These are phyloP conservation scores for Setaria viridis DNA, from an alignment of 202 grass and related monocot species.

Conservation along the genomic window DNA sequence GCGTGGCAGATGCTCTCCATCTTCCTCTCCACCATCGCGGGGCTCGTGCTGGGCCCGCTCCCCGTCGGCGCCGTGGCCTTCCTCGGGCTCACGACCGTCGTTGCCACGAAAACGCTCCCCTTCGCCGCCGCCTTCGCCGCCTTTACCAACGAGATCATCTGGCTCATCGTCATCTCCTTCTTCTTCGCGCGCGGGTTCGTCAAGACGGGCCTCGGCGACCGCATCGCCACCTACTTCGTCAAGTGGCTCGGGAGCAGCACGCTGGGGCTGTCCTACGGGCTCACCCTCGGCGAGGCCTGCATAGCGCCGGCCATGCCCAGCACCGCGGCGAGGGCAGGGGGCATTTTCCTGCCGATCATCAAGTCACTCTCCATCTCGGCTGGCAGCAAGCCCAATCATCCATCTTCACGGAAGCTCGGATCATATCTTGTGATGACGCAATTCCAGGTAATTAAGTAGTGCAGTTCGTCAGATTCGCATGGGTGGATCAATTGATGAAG, in stretches of 20 bases:
- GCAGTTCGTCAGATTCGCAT: background rate
- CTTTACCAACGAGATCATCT: constrained; percentile 96
- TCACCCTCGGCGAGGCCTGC: constrained; percentile 90
- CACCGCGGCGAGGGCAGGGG: constrained; percentile 89
- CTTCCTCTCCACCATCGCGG: constrained; percentile 88
- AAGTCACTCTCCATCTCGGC: constrained; percentile 76
- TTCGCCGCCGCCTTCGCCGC: constrained; percentile 80
- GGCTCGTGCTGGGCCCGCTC: constrained; percentile 84
- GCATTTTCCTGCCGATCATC: constrained; percentile 91
- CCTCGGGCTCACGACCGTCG: constrained; percentile 75
- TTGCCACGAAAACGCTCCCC: constrained; percentile 75
- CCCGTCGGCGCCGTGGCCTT: constrained; percentile 95
- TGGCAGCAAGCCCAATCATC: constrained; percentile 74
- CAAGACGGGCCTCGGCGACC: constrained; percentile 91
- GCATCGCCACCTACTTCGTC: constrained; percentile 94
- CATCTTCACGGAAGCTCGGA: constrained; percentile 78
- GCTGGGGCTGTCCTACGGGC: constrained; percentile 86
- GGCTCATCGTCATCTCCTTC: constrained; percentile 98
- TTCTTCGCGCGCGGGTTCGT: constrained; percentile 97
- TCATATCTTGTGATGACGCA: constrained; percentile 89
- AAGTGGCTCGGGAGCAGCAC: constrained; percentile 93
- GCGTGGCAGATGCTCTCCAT: constrained; percentile 95
- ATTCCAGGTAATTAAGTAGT: constrained; percentile 72
- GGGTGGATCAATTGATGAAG: too few species aligned
- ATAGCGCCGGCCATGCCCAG: constrained; percentile 98